Conservation (phyloP, 1,139 yeast species). For the Hyphopichia fennica region DNA sequence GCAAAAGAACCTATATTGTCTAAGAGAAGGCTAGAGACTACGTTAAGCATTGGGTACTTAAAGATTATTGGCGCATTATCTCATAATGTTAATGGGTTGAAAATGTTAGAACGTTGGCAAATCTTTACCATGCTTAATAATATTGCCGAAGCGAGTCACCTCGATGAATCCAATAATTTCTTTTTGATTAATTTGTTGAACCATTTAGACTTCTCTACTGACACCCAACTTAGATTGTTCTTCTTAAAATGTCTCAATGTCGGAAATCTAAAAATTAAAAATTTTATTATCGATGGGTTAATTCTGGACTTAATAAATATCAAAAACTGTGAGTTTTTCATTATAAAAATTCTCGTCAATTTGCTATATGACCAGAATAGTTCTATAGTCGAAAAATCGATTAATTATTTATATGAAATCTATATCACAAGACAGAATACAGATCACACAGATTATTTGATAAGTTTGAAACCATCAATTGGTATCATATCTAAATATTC, state of each 20-base stretch:
- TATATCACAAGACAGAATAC: constrained; percentile 13
- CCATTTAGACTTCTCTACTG: constrained; percentile 59
- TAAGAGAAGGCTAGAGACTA: constrained; percentile 54
- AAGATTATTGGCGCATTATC: constrained; percentile 74
- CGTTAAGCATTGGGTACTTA: constrained; percentile 76
- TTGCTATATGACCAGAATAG: constrained; percentile 69
- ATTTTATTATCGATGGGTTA: constrained; percentile 56
- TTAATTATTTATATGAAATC: constrained; percentile 29
- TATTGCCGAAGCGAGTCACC: constrained; percentile 51
- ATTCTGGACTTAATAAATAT: constrained; percentile 40
- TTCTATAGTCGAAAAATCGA: constrained; percentile 60
- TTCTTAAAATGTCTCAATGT: constrained; percentile 64
- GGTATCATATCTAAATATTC: constrained; percentile 21
- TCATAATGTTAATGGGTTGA: constrained; percentile 58
- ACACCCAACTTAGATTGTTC: constrained; percentile 68
- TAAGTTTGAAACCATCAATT: constrained; percentile 34
- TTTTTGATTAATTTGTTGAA: constrained; percentile 58
- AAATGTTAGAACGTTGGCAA: constrained; percentile 76
- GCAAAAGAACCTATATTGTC: constrained; percentile 77
- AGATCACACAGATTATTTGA: constrained; percentile 22
- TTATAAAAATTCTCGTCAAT: constrained; percentile 54
- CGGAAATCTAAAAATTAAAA: constrained; percentile 52
- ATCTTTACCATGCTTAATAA: constrained; percentile 79
- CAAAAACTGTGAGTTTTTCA: constrained; percentile 36
- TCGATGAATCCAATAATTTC: constrained; percentile 44